Evolutionary conservation across 2,329 filamentous ascomycete species (phyloP), one percentile per base, ranked within the genome.

Genomic region (Monosporascus sp.): DNA sequence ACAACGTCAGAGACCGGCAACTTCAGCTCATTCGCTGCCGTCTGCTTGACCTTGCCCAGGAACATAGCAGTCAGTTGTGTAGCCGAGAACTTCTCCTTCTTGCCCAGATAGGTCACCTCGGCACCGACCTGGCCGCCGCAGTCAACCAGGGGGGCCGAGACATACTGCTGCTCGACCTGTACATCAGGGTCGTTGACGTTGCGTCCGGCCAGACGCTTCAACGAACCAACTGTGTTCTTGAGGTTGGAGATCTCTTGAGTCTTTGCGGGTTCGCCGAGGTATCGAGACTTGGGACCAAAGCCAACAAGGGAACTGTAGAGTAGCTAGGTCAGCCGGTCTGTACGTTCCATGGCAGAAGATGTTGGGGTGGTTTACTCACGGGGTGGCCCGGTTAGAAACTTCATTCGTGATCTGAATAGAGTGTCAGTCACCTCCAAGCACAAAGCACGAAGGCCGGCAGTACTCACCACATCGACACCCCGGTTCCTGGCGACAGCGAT

Each of bases 201-300:
- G 70, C 94, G 91, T 69, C 94, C 94, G 68, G 88, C 88, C 65
- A 99, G 86, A 68, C 94, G 90, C 79, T 96, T 96, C 67, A 99
- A 83, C 63, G 85, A 92, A 72, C 85, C 81, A 76, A 99, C 89
- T 63, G 94, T 99, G 83, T 99, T 99, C 81, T 97, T 99, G 69
- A 97, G 85, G 81, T 99, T 99, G 69, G 93, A 96, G 71, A 96
- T 95, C 78, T 99, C 94, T 78, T 97, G 93, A 63, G 93, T 97
- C 85, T 97, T 97, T 64, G 94, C 94, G 54, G 89, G 76, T 79
- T 99, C 94, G 63, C 94, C 94, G 61, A 99, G 83, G 72, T 95
- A 96, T 78, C 94, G 89, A 74, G 84, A 86, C 78, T 96, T 96
- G 71, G 91, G 88, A 56, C 91, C 91, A 74, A 99, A 99, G 68